Conservation (phyloP, 2,329 filamentous ascomycete genomes). For the Grosmannia serpens region DNA sequence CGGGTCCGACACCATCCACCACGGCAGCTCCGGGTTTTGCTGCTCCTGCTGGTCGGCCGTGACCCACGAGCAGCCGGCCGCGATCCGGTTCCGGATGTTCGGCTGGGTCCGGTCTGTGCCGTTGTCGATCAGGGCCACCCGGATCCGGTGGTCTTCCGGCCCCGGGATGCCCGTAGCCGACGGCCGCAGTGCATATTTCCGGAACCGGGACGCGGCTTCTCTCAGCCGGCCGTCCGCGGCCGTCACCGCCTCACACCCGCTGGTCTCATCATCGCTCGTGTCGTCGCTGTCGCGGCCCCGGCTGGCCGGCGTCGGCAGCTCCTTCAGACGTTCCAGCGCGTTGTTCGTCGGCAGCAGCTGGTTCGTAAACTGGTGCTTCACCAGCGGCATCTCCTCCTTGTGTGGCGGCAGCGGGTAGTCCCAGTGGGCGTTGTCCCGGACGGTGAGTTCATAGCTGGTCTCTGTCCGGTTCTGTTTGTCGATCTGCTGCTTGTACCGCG, state of each 20-base stretch:
- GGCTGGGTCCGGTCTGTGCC: slow-evolving; percentile 1
- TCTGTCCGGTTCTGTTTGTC: neutral
- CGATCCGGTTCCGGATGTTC: neutral
- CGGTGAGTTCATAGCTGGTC: too few relatives aligned
- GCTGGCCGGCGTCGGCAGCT: too few relatives aligned
- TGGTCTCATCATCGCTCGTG: neutral
- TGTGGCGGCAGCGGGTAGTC: neutral
- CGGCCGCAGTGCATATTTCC: neutral
- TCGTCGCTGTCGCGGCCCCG: too few relatives aligned
- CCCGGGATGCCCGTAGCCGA: too few relatives aligned
- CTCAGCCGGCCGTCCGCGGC: neutral
- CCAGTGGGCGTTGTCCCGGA: neutral
- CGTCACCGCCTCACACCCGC: neutral
- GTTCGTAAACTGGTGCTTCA: neutral
- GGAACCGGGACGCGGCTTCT: neutral
- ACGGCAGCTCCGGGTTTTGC: slow-evolving; percentile 1
- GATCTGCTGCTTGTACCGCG: neutral
- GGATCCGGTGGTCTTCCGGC: neutral
- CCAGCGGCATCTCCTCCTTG: neutral
- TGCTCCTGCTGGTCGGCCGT: neutral
- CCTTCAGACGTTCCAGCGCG: neutral
- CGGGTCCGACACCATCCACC: slow-evolving; percentile 6
- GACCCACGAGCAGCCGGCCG: slow-evolving; percentile 2
- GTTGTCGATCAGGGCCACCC: slow-evolving; percentile 8
- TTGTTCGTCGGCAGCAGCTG: neutral